These are phyloP conservation scores for Oidium heveae DNA, from an alignment of 2,329 filamentous ascomycete species.

Conservation along the genomic window DNA sequence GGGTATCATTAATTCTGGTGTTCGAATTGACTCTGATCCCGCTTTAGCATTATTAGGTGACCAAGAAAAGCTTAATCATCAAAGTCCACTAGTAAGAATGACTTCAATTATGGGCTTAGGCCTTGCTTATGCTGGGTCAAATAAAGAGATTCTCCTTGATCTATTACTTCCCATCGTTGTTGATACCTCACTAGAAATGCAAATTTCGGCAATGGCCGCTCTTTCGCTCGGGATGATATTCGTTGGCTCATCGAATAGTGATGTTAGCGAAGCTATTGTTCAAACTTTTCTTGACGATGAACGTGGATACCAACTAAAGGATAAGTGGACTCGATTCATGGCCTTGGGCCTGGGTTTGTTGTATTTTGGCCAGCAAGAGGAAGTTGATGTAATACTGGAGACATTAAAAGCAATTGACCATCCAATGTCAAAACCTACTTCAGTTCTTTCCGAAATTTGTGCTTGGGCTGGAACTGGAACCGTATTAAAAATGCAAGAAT, in stretches of 20 bases:
- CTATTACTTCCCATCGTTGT: conserved; percentile 65
- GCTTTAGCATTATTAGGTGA: conserved; percentile 71
- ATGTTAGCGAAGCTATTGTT: conserved; percentile 79
- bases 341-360: conserved; percentile 77
- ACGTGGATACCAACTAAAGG: conserved; percentile 66
- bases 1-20: conserved; percentile 86
- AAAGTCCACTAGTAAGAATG: conserved; percentile 53
- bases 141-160: conserved; percentile 72
- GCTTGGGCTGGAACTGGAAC: conserved; percentile 95
- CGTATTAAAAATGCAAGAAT: conserved; percentile 87
- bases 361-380: conserved; percentile 91
- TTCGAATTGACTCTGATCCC: conserved; percentile 71
- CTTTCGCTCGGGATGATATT: conserved; percentile 75
- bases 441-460: conserved; percentile 83
- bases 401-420: conserved; percentile 93
- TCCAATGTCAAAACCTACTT: conserved; percentile 88
- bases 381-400: conserved; percentile 94
- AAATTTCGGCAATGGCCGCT: conserved; percentile 87
- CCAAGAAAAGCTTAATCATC: conserved; percentile 49
- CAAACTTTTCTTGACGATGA: conserved; percentile 87
- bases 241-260: conserved; percentile 74
- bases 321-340: conserved; percentile 97
- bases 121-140: conserved; percentile 79
- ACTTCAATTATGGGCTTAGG: conserved; percentile 91
- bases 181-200: conserved; percentile 71